Evolutionary conservation across 2,329 filamentous ascomycete genomes (phyloP), one percentile per base, ranked within the genome.

Genomic region (Monosporascus cannonballus): DNA sequence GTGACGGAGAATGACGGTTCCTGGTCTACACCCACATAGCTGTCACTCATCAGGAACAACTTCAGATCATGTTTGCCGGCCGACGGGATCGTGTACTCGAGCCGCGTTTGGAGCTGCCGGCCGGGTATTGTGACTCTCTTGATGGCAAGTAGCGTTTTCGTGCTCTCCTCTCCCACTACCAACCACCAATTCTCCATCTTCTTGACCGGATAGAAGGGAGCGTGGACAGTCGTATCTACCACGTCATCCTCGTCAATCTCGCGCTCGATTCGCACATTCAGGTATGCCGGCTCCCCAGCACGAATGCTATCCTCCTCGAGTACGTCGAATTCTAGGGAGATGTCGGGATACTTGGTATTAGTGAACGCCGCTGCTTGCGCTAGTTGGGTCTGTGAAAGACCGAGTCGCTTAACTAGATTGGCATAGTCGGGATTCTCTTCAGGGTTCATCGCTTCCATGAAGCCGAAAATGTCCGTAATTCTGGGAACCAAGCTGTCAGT

Each of bases 151-250:
- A 99, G 76, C 58, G 80, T 92, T 76, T 90, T 93, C 41, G 87
- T 90, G 69, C 84, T 87, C 73, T 96, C 91, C 62, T 97, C 92
- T 30, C 92, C 93, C 36, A 99, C 90, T 20, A 99, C 90, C 52
- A 99, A 75, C 94, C 94, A 99, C 92, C 92, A 99, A 68, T 94
- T 96, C 78, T 99, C 94, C 76, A 90, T 87, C 79, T 99, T 99
- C 70, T 87, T 87, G 48, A 71, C 77, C 1, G 94, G 92, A 68
- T 94, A 99, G 78, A 97, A 99, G 0, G 94, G 94, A 49, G 93
- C 92, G 67, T 97, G 92, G 2, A 97, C 95, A 1, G 85, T 86
- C 2, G 87, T 82, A 68, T 96, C 90, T 17, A 88, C 81, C 59
- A 89, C 76, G 14, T 77, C 76, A 50, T 84, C 82, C 50, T 86